phyloP scores from a whole-genome alignment of 345 rosid species.

The Aurinia saxatilis region DNA sequence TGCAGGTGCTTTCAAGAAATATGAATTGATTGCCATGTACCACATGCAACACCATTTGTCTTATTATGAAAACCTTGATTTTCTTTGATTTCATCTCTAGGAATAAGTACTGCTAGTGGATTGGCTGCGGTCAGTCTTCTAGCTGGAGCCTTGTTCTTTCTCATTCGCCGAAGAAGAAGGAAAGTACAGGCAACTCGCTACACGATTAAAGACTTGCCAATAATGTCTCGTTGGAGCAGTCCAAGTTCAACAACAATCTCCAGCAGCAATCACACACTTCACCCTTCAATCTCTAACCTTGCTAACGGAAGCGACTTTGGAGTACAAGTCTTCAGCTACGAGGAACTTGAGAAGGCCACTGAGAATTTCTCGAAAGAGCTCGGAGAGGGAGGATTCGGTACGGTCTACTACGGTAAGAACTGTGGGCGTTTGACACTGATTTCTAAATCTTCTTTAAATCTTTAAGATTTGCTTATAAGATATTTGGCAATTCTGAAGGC shows the following conservation, averaged over 20 bases:
- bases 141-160: conserved; percentile 17
- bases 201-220: conserved; percentile 23
- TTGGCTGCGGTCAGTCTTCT: conserved; percentile 15
- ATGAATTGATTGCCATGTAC: neutral
- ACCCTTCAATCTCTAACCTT: conserved; percentile 33
- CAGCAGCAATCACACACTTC: conserved; percentile 21
- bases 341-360: conserved; percentile 65
- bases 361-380: conserved; percentile 54
- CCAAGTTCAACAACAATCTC: conserved; percentile 29
- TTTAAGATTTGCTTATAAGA: neutral
- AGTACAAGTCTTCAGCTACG: conserved; percentile 48
- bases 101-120: conserved; percentile 29
- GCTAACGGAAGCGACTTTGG: conserved; percentile 54
- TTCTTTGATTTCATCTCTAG: conserved; percentile 18
- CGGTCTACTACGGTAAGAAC: conserved; percentile 55
- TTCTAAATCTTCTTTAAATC: neutral
- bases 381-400: conserved; percentile 79
- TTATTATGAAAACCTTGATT: neutral
- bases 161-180: conserved; percentile 12
- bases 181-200: conserved; percentile 27
- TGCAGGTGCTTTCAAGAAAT: neutral
- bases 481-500: conserved; percentile 31
- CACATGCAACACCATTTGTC: neutral
- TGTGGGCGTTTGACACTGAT: neutral
- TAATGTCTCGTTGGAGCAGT: conserved; percentile 25